Evolutionary conservation across 2,329 filamentous ascomycete species (phyloP), one percentile per base, ranked within the genome.

Genomic region (Aspergillus bombycis): DNA sequence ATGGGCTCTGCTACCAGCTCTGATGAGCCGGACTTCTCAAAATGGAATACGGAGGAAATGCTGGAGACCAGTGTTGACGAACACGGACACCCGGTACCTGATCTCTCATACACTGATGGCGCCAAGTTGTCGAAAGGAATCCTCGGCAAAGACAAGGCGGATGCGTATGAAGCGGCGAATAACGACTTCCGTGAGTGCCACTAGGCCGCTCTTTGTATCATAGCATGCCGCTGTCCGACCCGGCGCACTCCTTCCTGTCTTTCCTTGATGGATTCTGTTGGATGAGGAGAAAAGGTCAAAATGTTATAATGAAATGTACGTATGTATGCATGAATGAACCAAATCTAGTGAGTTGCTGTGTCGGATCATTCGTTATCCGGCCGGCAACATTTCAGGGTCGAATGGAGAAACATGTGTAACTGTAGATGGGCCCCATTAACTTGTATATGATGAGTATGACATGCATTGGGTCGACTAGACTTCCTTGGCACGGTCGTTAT

Each of bases 71-170:
- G 71, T 4, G 71, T 78, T 65, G 71, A 78, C 43, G 41, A 68
- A 16, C 16, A 69, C n/a, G 77, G 75, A 21, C 72, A 77, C 38
- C 72, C 75, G 0, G 72, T 74, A 3, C 72, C 75, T n/a, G 73
- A 79, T 30, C 63, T 53, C 1, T 62, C 58, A 1, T 75, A 62
- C 43, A 69, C 66, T 12, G 70, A 75, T 55, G 71, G 68, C 4
- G 59, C 43, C 4, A 70, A 68, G 53, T 68, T 72, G 54, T 60
- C 62, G 19, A 65, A 67, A 48, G 48, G 62, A 16, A 61, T 66
- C 26, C 56, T 65, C 11, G 55, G 61, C 26, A 60, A 65, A 21
- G 71, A 74, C 16, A 72, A 76, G 19, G 62, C 68, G 9, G 76
- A 79, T 62, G 52, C 75, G 12, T 72, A 68, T 32, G 70, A 70